Evolutionary conservation across 805 yeast species (phyloP), one percentile per base, ranked within the genome.

Genomic region (Saturnispora serradocipensis): DNA sequence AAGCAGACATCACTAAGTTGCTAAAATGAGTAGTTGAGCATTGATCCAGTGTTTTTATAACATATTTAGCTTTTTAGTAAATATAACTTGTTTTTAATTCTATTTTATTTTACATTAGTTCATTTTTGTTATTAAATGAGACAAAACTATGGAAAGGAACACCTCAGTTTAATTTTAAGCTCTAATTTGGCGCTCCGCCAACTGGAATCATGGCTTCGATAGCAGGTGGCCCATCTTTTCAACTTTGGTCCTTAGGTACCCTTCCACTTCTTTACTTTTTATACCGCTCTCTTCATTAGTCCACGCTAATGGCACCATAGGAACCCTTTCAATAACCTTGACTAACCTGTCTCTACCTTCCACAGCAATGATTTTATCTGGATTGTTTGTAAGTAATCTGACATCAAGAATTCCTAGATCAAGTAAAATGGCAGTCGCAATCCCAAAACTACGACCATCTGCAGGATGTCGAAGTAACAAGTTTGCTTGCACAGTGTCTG

Each of bases 231-330:
- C 99, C 99, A 93, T 93, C 61, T 96, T 76, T 67, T 91, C 96
- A 49, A 91, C 86, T 70, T 93, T 93, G 1, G 99, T 93, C 61
- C 93, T 79, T 53, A 93, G 72, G 62, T 93, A 93, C 1, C 96
- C 96, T 60, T 93, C 96, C 32, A 93, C 86, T 68, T 93, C 99
- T 54, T 76, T 77, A 35, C 90, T 80, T 57, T 83, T 76, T 54
- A 93, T 85, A 6, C 98, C 98, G 27, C 68, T 72, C 24, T 69
- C 61, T 34, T 62, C 59, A 53, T 71, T 65, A 62, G 76, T 76
- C 99, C 99, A 93, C 7, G 96, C 90, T 51, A 90, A 75, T 13
- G 99, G 99, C 3, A 93, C 78, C 99, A 93, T 93, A 36, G 99
- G 96, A 2, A 91, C 89, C 58, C 99, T 78, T 66, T 91, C 93